Conservation (phyloP, 352 stramenopile genomes). For the Pythium dissimile region DNA sequence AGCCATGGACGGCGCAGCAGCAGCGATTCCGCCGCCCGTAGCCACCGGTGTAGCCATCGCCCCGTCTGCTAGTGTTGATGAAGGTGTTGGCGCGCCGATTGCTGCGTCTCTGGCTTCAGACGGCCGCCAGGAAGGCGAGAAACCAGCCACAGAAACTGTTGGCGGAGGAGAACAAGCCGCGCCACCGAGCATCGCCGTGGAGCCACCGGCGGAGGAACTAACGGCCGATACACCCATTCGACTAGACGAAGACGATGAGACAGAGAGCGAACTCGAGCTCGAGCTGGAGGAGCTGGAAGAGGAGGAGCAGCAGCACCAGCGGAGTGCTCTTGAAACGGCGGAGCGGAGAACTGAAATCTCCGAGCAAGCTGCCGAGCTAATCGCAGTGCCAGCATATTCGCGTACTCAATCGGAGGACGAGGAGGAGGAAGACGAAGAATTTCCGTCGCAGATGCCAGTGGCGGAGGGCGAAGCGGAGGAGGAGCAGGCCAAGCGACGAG, state of each 20-base stretch:
- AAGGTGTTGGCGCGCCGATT: neutral
- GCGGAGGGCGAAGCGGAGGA: neutral
- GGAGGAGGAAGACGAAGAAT: slow-evolving; percentile 11
- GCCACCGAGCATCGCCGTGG: neutral
- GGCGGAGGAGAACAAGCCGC: neutral
- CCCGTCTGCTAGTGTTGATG: neutral
- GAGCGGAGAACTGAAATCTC: neutral
- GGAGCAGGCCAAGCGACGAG: neutral
- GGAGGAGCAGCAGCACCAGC: neutral
- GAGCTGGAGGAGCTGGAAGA: slow-evolving; percentile 4
- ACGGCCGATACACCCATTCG: neutral
- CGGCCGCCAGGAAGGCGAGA: neutral
- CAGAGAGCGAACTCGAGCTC: slow-evolving; percentile 12
- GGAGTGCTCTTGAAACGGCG: neutral
- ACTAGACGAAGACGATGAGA: slow-evolving; percentile 10
- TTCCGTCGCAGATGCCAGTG: neutral
- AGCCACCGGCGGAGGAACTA: neutral
- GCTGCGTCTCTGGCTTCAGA: neutral
- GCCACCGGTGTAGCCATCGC: neutral
- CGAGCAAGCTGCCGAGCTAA: neutral
- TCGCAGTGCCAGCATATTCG: neutral
- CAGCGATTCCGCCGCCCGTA: neutral
- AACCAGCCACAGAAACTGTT: neutral
- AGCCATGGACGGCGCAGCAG: neutral
- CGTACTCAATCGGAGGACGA: neutral